These are phyloP conservation scores for Cicer pinnatifidum DNA, from an alignment of 306 rosid species.

Conservation along the genomic window DNA sequence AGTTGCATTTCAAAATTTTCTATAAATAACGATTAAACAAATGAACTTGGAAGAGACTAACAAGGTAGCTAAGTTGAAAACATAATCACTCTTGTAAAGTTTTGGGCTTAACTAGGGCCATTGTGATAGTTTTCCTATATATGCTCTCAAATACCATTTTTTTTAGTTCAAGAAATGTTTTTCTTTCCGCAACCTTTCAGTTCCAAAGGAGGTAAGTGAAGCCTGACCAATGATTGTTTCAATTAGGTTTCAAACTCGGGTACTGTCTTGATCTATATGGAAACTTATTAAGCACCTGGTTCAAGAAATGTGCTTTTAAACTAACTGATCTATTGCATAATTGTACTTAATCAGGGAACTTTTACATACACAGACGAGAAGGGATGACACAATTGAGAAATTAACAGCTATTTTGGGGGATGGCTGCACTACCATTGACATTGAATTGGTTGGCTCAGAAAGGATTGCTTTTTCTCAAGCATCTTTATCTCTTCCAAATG, in stretches of 20 bases:
- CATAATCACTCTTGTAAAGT: conserved; percentile 23
- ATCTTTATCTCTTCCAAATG: conserved; percentile 69
- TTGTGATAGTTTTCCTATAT: neutral
- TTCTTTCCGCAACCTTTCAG: neutral
- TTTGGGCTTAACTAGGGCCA: neutral
- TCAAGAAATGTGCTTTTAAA: conserved; percentile 14
- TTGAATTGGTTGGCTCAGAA: conserved; percentile 73
- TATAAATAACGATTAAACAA: neutral
- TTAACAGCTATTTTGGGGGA: conserved; percentile 59
- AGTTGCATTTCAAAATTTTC: neutral
- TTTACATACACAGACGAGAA: conserved; percentile 72
- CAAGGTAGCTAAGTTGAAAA: conserved; percentile 24
- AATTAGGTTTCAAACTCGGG: too few relatives aligned
- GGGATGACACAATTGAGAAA: conserved; percentile 60
- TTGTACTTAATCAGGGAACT: conserved; percentile 66
- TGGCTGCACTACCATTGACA: conserved; percentile 62
- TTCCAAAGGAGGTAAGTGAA: too few relatives aligned
- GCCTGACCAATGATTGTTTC: too few relatives aligned
- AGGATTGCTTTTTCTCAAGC: conserved; percentile 65
- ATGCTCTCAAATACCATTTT: neutral
- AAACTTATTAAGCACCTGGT: too few relatives aligned
- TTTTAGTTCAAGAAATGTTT: neutral
- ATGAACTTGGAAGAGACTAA: conserved; percentile 14
- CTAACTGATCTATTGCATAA: conserved; percentile 31
- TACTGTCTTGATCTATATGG: too few relatives aligned